These are phyloP conservation scores for Brassica incana DNA, from an alignment of 345 rosid genomes.

Conservation along the genomic window DNA sequence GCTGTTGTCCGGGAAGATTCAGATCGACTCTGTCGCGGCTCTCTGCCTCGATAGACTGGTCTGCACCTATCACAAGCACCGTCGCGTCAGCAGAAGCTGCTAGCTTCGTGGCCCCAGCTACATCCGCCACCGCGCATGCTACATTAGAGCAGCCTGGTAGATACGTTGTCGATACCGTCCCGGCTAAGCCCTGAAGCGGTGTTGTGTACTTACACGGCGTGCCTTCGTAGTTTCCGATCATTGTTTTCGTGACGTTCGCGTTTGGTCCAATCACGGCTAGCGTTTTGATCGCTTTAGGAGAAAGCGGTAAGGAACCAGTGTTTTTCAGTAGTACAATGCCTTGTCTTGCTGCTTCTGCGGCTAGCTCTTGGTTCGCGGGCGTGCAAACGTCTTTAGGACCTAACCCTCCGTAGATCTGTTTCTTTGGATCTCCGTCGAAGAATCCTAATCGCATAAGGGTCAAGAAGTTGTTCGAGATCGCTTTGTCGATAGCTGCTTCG, in stretches of 20 bases:
- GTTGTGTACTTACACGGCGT: slow-evolving; percentile 83
- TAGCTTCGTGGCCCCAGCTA: slow-evolving; percentile 54
- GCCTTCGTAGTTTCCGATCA: slow-evolving; percentile 98
- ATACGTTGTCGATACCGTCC: slow-evolving; percentile 55
- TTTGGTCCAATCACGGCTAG: slow-evolving; percentile 93
- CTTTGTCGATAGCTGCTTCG: slow-evolving; percentile 58
- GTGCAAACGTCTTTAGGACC: slow-evolving; percentile 90
- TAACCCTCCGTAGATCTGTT: slow-evolving; percentile 64
- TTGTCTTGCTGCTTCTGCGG: slow-evolving; percentile 87
- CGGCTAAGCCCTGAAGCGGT: slow-evolving; percentile 75
- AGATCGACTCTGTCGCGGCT: slow-evolving; percentile 61
- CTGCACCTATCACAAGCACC: slow-evolving; percentile 75
- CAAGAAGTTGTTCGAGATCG: slow-evolving; percentile 76
- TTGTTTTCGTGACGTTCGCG: slow-evolving; percentile 85
- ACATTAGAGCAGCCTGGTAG: slow-evolving; percentile 72
- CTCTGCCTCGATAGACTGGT: slow-evolving; percentile 77
- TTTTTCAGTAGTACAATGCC: slow-evolving; percentile 93
- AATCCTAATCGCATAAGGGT: slow-evolving; percentile 89
- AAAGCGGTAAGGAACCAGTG: slow-evolving; percentile 63
- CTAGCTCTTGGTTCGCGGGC: slow-evolving; percentile 63
- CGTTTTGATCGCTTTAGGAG: slow-evolving; percentile 52
- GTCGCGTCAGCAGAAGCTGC: slow-evolving; percentile 75
- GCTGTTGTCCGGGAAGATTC: slow-evolving; percentile 79
- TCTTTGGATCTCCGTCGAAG: slow-evolving; percentile 87
- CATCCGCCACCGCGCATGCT: slow-evolving; percentile 60